Base-by-base conservation (phyloP, 2,329 filamentous ascomycete species). In the Zopfia rhizophila region DNA sequence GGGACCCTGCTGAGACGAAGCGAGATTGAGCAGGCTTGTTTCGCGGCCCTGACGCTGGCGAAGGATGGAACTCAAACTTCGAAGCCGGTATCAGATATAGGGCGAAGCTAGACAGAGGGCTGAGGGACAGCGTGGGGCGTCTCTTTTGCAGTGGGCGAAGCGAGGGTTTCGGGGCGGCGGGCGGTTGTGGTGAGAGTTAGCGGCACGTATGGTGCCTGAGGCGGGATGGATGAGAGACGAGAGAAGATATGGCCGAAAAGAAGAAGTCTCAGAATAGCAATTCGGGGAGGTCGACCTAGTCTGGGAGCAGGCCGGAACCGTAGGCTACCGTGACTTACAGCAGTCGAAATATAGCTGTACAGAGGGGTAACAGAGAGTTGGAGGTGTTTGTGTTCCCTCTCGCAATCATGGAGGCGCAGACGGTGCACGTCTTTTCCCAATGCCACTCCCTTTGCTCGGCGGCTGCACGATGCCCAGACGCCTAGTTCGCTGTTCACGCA, bases 11-110 rank as follows among this genome's bases (percentile, higher is more conserved):
- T 67, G 65, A 61, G 64, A 60, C 66, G 67, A 68, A 70, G 67
- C 67, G 67, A 69, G 65, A 70, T 63, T 64, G 63, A 60, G 53
- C 52, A 56, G 66, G 60, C 59, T 52, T 59, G 63, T 69, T 65
- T 63, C 63, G 55, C 48, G 38, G 53, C 52, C 45, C 46, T 55
- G 52, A 52, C 32, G 21, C 40, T 51, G 39, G 30, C 37, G 22
- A 37, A 46, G 59, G 53, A 45, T 53, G 51, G 33, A 51, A 29
- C 41, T 42, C 45, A 50, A 46, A 28, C 35, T 40, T 41, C 37
- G 33, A 41, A 47, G 43, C 27, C 40, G 49, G 60, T 62, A 39
- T 64, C 60, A 63, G 63, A 56, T 53, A 45, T 40, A 56, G 44
- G 17, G 30, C 44, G 42, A 19, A 21, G 22, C 35, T 22, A 35